These are phyloP conservation scores for Rhododendron griersonianum DNA, from an alignment of 148 eudicot species.

Conservation along the genomic window DNA sequence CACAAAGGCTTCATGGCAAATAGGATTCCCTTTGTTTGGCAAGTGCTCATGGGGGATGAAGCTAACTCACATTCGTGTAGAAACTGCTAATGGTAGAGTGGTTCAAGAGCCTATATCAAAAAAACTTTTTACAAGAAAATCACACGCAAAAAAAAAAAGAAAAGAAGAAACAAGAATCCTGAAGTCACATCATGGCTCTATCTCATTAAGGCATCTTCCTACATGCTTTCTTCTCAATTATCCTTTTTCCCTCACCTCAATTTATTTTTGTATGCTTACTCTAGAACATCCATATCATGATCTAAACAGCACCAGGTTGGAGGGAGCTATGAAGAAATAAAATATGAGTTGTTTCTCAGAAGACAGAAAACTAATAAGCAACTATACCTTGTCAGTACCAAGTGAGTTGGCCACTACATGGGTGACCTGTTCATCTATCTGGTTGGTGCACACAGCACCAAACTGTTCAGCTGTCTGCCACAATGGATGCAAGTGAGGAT, in stretches of 20 bases:
- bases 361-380: neutral
- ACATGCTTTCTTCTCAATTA: neutral
- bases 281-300: neutral
- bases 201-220: neutral
- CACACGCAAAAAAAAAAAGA: neutral
- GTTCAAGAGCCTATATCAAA: neutral
- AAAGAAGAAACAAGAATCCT: neutral
- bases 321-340: neutral
- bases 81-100: neutral
- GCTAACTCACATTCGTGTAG: neutral
- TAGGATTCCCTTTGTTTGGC: neutral
- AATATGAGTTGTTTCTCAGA: neutral
- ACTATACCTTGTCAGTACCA: slow-evolving; percentile 89
- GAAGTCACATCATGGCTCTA: neutral
- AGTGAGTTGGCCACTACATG: slow-evolving; percentile 92
- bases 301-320: neutral
- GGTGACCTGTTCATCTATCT: slow-evolving; percentile 86
- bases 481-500: slow-evolving; percentile 81
- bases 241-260: neutral
- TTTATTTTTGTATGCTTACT: neutral
- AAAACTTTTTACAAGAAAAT: neutral
- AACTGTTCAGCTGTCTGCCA: slow-evolving; percentile 99
- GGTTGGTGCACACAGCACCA: slow-evolving; percentile 90
- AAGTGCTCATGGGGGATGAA: neutral
- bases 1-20: neutral